phyloP scores from a whole-genome alignment of 306 rosid genomes.

The Vicia faba region DNA sequence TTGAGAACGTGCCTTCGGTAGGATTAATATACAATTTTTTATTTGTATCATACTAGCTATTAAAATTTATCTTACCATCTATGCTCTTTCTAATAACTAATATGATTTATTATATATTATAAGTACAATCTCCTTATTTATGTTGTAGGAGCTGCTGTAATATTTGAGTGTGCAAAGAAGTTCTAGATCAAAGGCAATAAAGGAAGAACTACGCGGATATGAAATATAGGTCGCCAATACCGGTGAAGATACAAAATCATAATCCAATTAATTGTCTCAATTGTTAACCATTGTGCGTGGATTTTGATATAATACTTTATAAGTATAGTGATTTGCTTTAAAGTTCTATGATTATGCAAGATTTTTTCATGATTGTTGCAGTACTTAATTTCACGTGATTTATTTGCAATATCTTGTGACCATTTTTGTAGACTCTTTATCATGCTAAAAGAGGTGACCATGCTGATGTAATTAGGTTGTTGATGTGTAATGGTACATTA shows the following conservation, averaged over 20 bases:
- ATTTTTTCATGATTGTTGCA: too few relatives aligned
- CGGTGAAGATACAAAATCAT: slow-evolving; percentile 27
- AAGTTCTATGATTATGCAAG: too few relatives aligned
- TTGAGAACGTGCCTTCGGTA: too few relatives aligned
- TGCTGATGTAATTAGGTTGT: too few relatives aligned
- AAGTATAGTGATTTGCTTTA: not conserved
- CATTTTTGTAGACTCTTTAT: too few relatives aligned
- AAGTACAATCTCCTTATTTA: too few relatives aligned
- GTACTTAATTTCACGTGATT: too few relatives aligned
- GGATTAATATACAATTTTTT: not conserved
- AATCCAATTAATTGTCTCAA: too few relatives aligned
- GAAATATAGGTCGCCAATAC: slow-evolving; percentile 45
- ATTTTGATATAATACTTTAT: slow-evolving; percentile 14
- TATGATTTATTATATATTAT: too few relatives aligned
- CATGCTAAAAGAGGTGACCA: too few relatives aligned
- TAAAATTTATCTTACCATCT: not conserved
- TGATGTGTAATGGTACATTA: too few relatives aligned
- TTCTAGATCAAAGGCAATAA: slow-evolving; percentile 50
- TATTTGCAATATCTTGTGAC: too few relatives aligned
- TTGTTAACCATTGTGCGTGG: not conserved
- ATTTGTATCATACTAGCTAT: not conserved
- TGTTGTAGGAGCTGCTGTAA: slow-evolving; percentile 47
- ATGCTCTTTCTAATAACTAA: slow-evolving; percentile 35
- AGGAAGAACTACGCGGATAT: slow-evolving; percentile 45
- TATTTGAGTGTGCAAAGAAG: slow-evolving; percentile 54